A percentile compares a stretch with the other conserved stretches of the same genome.
phyloP scores from a whole-genome alignment of 1,284 basidiomycete genomes.

The Dichomitus squalens region DNA sequence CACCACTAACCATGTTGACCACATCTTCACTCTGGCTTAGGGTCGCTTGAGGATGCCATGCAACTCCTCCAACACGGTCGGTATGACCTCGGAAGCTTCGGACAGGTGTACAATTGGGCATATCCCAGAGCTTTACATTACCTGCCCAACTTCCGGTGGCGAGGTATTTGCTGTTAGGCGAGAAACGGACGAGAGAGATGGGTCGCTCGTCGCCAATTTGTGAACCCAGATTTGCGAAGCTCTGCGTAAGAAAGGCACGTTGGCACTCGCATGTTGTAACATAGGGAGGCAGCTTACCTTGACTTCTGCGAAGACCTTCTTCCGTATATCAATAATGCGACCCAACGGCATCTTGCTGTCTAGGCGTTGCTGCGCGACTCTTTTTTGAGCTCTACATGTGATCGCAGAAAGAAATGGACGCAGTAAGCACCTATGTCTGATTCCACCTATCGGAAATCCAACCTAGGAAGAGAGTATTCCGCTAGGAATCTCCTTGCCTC shows the following conservation, averaged over 20 bases:
- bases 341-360: constrained; percentile 88
- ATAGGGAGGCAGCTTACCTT: constrained; percentile 59
- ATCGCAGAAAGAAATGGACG: constrained; percentile 40
- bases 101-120: constrained; percentile 85
- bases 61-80: constrained; percentile 93
- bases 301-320: constrained; percentile 86
- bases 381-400: constrained; percentile 83
- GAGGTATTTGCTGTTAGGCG: constrained; percentile 86
- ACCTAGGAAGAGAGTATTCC: constrained; percentile 92
- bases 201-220: constrained; percentile 98
- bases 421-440: constrained; percentile 74
- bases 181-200: constrained; percentile 92
- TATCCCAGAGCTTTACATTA: constrained; percentile 91
- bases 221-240: constrained; percentile 90
- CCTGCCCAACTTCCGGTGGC: constrained; percentile 98
- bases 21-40: constrained; percentile 67
- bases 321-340: constrained; percentile 89
- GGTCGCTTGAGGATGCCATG: constrained; percentile 97
- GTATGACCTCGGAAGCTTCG: constrained; percentile 79
- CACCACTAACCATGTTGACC: constrained; percentile 91
- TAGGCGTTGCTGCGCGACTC: constrained; percentile 86
- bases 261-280: not conserved
- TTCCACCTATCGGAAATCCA: constrained; percentile 63
- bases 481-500: constrained; percentile 85
- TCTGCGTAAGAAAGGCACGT: constrained; percentile 44